Percentiles rank a stretch among this genome's conserved stretches.
These are phyloP conservation scores for Phytophthora aleatoria DNA, from an alignment of 352 stramenopile genomes.

Conservation along the genomic window DNA sequence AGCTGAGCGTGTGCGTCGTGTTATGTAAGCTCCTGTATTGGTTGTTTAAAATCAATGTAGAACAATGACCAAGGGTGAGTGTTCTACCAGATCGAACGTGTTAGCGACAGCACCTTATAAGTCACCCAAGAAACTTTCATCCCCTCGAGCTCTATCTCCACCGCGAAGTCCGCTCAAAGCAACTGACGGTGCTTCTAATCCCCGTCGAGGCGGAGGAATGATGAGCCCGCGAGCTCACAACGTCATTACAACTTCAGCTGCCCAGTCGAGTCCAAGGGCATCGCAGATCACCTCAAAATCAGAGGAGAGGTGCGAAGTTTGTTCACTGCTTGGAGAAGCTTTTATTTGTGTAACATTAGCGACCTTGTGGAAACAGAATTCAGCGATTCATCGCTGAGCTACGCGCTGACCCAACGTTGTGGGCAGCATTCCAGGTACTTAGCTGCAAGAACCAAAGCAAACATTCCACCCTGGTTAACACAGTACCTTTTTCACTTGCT, in stretches of 20 bases:
- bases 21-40: conserved; percentile 13
- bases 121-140: conserved; percentile 18
- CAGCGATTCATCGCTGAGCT: conserved; percentile 58
- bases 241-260: neutral
- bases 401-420: conserved; percentile 56
- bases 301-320: conserved; percentile 30
- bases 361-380: conserved; percentile 44
- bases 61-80: conserved; percentile 3
- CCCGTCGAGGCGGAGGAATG: conserved; percentile 10
- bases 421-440: conserved; percentile 57
- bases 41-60: neutral
- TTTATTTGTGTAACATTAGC: conserved; percentile 2
- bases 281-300: conserved; percentile 10
- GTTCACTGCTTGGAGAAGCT: neutral
- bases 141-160: conserved; percentile 25
- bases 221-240: conserved; percentile 20
- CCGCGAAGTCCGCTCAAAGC: conserved; percentile 18
- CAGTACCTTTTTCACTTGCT: neutral
- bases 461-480: neutral
- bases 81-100: conserved; percentile 16
- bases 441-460: neutral
- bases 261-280: conserved; percentile 17
- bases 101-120: conserved; percentile 16
- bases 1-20: conserved; percentile 15
- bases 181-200: conserved; percentile 9